Evolutionary conservation across 192 early-diverging fungal species (phyloP).

Genomic region (Cladochytrium replicatum): DNA sequence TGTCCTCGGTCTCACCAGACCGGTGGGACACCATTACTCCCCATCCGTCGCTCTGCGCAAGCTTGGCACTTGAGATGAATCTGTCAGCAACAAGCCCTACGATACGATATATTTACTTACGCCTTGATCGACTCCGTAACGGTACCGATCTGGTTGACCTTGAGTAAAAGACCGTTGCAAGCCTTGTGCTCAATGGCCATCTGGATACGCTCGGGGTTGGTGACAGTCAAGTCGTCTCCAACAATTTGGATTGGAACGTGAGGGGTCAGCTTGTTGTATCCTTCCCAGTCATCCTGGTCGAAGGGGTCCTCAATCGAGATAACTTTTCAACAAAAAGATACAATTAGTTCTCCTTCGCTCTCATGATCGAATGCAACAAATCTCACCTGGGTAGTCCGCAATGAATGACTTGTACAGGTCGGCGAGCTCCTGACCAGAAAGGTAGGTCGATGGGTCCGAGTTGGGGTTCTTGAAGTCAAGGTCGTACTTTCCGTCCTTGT

Average conservation of each 20-base stretch:
- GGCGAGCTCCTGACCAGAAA: conserved; percentile 70
- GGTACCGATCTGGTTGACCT: conserved; percentile 99
- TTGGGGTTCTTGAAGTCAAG: conserved; percentile 93
- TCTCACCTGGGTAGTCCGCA: conserved; percentile 63
- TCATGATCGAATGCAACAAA: not conserved
- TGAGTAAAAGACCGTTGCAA: conserved; percentile 89
- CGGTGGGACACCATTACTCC: conserved; percentile 99
- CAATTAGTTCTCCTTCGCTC: not conserved
- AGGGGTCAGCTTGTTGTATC: conserved; percentile 71
- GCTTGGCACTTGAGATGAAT: conserved; percentile 28
- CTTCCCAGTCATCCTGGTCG: conserved; percentile 97
- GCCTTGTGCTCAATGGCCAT: conserved; percentile 90
- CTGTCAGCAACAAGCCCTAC: not conserved
- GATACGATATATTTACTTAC: conserved; percentile 18
- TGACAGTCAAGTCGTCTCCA: conserved; percentile 96
- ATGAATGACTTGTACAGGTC: conserved; percentile 77
- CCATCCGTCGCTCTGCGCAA: conserved; percentile 83
- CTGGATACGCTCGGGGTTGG: conserved; percentile 79
- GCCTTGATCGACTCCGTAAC: conserved; percentile 85
- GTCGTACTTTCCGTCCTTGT: conserved; percentile 94
- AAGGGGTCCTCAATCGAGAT: conserved; percentile 98
- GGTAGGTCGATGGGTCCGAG: conserved; percentile 61
- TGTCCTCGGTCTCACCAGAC: conserved; percentile 97
- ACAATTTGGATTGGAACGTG: conserved; percentile 70
- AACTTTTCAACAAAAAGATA: conserved; percentile 40